A percentile compares a stretch with the other conserved stretches of the same genome.
phyloP scores from a whole-genome alignment of 2,329 filamentous ascomycete species.

The Zymoseptoria brevis region DNA sequence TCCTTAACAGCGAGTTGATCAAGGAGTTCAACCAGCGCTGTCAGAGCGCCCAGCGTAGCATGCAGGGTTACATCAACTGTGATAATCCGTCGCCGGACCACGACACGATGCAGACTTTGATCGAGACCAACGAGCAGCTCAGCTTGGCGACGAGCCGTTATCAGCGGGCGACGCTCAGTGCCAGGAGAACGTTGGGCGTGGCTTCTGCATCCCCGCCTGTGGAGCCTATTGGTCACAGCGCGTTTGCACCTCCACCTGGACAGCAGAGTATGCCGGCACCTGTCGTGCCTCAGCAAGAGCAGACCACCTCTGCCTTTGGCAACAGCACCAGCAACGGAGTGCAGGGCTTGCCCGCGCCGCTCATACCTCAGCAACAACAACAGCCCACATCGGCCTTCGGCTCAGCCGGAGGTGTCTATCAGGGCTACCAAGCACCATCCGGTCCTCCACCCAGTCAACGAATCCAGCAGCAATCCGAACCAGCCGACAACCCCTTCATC shows the following conservation, averaged over 20 bases:
- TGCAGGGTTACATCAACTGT: slow-evolving; percentile 78
- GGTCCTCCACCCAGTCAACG: slow-evolving; percentile 17
- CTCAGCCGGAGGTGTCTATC: neutral
- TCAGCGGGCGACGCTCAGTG: slow-evolving; percentile 64
- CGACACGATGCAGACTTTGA: slow-evolving; percentile 84
- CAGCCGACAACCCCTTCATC: slow-evolving; percentile 34
- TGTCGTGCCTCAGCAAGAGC: neutral
- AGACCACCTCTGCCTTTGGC: neutral
- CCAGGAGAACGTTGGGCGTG: slow-evolving; percentile 39
- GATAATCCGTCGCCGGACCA: slow-evolving; percentile 78
- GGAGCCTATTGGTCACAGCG: slow-evolving; percentile 6
- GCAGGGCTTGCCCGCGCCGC: neutral
- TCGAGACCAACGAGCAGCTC: slow-evolving; percentile 89
- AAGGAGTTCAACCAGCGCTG: slow-evolving; percentile 88
- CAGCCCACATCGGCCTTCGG: slow-evolving; percentile 2
- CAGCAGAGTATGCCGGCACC: neutral
- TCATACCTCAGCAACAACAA: slow-evolving; percentile 4
- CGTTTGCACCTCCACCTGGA: slow-evolving; percentile 9
- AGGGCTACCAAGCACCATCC: slow-evolving; percentile 14
- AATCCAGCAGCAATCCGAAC: slow-evolving; percentile 7
- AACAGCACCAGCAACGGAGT: neutral
- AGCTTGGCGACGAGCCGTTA: slow-evolving; percentile 75
- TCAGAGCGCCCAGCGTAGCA: slow-evolving; percentile 66
- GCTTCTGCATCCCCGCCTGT: slow-evolving; percentile 17
- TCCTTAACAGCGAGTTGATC: slow-evolving; percentile 78